Conservation (phyloP, 2,329 filamentous ascomycete species). For the Botryotinia globosa region DNA sequence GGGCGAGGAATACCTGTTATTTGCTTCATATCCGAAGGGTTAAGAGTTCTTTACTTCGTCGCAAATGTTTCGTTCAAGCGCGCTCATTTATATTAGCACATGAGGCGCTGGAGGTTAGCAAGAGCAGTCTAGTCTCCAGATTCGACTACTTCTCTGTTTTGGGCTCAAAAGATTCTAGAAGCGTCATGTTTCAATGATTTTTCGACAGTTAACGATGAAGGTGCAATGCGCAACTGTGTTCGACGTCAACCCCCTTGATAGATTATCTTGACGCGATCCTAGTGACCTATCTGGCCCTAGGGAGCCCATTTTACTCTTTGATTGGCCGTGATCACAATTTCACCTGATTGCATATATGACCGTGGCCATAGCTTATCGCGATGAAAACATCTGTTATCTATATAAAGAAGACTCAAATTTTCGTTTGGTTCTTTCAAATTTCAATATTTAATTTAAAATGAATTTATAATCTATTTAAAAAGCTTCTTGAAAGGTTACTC, state of each 20-base stretch:
- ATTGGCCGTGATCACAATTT: not conserved
- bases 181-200: no score
- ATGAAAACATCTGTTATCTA: no score
- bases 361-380: not conserved
- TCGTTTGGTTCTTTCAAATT: no score
- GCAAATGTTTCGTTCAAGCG: not conserved
- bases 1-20: not conserved
- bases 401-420: no score
- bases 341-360: not conserved
- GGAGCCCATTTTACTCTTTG: not conserved
- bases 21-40: not conserved
- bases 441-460: no score
- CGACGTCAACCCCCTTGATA: not conserved
- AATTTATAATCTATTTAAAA: no score
- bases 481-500: no score
- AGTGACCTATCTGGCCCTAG: not conserved
- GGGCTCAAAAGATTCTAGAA: not conserved
- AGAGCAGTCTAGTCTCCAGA: not conserved
- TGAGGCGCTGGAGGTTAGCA: accelerated
- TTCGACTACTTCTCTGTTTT: accelerated
- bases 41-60: not conserved
- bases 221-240: not conserved
- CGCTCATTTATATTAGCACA: not conserved
- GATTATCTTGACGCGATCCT: not conserved
- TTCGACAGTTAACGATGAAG: not conserved